Conservation (phyloP, 106 monocot genomes). For the Dendrobium catenatum region DNA sequence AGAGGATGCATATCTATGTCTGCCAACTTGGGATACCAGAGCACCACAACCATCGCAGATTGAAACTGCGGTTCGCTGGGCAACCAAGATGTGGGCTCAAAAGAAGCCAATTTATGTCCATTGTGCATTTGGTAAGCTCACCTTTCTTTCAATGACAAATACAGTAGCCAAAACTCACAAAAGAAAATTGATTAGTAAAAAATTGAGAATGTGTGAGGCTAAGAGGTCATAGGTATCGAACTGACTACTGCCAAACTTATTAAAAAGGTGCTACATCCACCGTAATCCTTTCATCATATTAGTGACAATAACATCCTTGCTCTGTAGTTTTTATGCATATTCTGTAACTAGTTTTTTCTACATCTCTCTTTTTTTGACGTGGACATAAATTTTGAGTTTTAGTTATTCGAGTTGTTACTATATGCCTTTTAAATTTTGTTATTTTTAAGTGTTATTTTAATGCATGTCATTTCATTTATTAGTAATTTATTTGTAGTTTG, state of each 20-base stretch:
- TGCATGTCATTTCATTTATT: too few species aligned
- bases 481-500: too few species aligned
- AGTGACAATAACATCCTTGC: too few species aligned
- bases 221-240: background rate
- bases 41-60: conserved; percentile 45
- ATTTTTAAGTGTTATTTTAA: too few species aligned
- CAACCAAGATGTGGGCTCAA: conserved; percentile 38
- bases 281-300: background rate
- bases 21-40: conserved; percentile 80
- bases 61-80: conserved; percentile 74
- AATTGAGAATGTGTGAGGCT: background rate
- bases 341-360: too few species aligned
- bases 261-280: background rate
- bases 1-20: conserved; percentile 48
- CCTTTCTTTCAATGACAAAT: background rate
- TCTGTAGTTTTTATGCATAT: too few species aligned
- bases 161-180: background rate
- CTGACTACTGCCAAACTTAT: background rate
- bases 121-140: conserved; percentile 67
- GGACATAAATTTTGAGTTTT: too few species aligned
- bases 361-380: too few species aligned
- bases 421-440: too few species aligned
- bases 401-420: too few species aligned
- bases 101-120: conserved; percentile 66
- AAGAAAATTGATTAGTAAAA: background rate